phyloP scores from a whole-genome alignment of 2,329 filamentous ascomycete species.

The Phyllosticta ampelicida region DNA sequence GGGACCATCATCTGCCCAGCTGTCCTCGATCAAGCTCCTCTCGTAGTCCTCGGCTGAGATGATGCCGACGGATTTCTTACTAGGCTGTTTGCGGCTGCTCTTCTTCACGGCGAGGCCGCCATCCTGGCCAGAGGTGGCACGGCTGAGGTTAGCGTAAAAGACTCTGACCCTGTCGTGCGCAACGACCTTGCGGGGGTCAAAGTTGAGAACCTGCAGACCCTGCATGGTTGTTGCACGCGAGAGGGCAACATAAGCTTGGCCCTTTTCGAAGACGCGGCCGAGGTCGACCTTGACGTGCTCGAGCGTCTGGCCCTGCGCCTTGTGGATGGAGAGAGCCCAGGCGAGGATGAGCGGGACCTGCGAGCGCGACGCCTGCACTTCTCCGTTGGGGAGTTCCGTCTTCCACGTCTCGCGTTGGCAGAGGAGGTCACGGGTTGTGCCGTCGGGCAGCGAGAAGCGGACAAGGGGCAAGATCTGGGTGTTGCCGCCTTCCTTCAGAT shows the following conservation, averaged over 20 bases:
- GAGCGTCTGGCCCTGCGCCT: conserved; percentile 90
- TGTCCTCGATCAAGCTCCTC: conserved; percentile 18
- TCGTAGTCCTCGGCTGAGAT: conserved; percentile 22
- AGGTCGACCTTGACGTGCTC: conserved; percentile 92
- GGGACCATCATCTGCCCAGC: conserved; percentile 10
- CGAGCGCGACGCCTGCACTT: conserved; percentile 76
- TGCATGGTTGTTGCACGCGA: conserved; percentile 82
- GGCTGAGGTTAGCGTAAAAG: conserved; percentile 77
- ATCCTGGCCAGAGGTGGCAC: conserved; percentile 45
- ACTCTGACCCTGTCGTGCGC: conserved; percentile 76
- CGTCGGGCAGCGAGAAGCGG: conserved; percentile 69
- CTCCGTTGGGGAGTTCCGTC: conserved; percentile 88
- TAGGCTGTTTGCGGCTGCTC: conserved; percentile 16
- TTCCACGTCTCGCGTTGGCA: conserved; percentile 91
- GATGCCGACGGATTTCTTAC: conserved; percentile 2
- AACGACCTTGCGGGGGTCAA: conserved; percentile 86
- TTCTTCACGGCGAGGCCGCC: conserved; percentile 20
- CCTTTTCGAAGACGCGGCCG: conserved; percentile 88
- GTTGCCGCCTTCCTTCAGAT: conserved; percentile 30
- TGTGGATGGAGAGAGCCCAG: conserved; percentile 96
- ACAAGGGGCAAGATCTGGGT: conserved; percentile 67
- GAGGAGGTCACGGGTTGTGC: conserved; percentile 63
- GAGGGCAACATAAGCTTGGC: conserved; percentile 92
- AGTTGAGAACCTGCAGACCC: conserved; percentile 78
- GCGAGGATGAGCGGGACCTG: conserved; percentile 77